These are phyloP conservation scores for Hypoxylon rubiginosum DNA, from an alignment of 2,329 filamentous ascomycete genomes.

Conservation along the genomic window DNA sequence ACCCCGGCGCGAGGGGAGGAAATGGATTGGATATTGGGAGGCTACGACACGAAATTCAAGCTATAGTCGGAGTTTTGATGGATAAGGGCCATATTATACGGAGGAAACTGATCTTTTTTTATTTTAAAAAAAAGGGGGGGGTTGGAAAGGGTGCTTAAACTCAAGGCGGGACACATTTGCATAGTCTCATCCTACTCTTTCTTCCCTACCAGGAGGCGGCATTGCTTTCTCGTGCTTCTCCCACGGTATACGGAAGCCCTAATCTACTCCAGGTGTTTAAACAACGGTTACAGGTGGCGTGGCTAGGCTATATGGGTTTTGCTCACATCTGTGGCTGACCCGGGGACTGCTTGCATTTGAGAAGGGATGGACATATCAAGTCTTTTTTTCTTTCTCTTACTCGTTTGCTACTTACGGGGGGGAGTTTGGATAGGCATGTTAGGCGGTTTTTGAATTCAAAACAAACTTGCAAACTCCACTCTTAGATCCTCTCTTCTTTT, in stretches of 20 bases:
- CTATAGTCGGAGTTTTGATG: slow-evolving; percentile 3
- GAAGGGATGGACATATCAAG: slow-evolving; percentile 5
- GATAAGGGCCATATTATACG: not conserved
- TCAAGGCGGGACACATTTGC: not conserved
- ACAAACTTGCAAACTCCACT: not conserved
- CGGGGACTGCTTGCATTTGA: slow-evolving; percentile 19
- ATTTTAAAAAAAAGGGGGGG: too few species aligned
- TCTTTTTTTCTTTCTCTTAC: not conserved
- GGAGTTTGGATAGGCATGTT: not conserved
- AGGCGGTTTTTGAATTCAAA: slow-evolving; percentile 25
- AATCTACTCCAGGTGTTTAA: not conserved
- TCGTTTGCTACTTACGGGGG: not conserved
- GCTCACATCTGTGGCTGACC: not conserved
- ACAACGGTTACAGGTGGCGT: slow-evolving; percentile 13
- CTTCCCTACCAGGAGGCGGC: not conserved
- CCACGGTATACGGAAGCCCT: not conserved
- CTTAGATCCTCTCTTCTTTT: not conserved
- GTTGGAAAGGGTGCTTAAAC: not conserved
- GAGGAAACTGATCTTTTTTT: not conserved
- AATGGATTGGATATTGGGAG: slow-evolving; percentile 4
- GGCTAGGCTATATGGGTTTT: not conserved
- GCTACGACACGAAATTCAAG: not conserved
- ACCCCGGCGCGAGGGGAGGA: slow-evolving; percentile 7
- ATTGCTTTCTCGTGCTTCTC: not conserved
- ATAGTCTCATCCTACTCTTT: not conserved